Percentiles rank a stretch among this genome's conserved stretches.
Conservation (phyloP, 2,329 filamentous ascomycete species). For the Botrytis sinoallii region DNA sequence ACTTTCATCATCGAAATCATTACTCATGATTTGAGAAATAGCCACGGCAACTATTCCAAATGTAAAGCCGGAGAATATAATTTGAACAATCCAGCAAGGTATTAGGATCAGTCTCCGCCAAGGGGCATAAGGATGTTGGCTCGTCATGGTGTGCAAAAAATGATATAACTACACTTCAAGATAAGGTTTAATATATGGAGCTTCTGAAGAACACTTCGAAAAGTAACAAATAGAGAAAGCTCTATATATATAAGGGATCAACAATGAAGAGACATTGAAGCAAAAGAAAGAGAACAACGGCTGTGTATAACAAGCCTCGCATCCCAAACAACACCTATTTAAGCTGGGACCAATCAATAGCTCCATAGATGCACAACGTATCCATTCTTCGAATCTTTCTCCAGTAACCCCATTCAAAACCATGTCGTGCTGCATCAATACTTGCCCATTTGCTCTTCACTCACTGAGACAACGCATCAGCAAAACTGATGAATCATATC, state of each 20-base stretch:
- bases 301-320: neutral
- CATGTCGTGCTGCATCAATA: neutral
- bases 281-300: neutral
- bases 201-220: neutral
- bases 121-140: conserved; percentile 16
- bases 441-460: neutral
- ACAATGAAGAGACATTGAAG: neutral
- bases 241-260: neutral
- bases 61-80: neutral
- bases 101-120: conserved; percentile 14
- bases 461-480: conserved; percentile 9
- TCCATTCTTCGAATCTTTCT: neutral
- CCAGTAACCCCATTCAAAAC: neutral
- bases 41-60: neutral
- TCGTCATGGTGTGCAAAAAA: conserved; percentile 5
- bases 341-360: neutral
- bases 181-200: neutral
- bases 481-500: conserved; percentile 12
- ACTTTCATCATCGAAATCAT: neutral
- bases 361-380: neutral
- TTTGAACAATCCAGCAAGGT: conserved; percentile 17
- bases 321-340: neutral
- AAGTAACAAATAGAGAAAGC: neutral
- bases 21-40: neutral
- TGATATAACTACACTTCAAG: neutral